phyloP scores from a whole-genome alignment of 2,329 filamentous ascomycete genomes.

The Ophiognomonia clavigignenti-juglandacearum region DNA sequence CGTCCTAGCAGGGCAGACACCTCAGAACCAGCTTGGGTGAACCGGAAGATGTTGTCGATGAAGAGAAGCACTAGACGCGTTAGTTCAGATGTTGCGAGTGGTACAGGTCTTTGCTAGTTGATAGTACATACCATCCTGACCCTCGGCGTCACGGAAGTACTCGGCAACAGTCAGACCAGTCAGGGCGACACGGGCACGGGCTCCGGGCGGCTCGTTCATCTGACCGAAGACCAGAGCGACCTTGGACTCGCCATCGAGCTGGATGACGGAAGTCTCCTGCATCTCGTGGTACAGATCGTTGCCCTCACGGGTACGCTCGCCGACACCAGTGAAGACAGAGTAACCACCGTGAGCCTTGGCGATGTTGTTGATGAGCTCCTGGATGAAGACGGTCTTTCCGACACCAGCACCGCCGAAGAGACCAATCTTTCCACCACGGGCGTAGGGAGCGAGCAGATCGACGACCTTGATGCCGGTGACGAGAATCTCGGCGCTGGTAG shows the following conservation, averaged over 20 bases:
- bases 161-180: slow-evolving; percentile 81
- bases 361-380: slow-evolving; percentile 99
- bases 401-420: slow-evolving; percentile 99
- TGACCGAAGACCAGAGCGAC: slow-evolving; percentile 99
- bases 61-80: slow-evolving; percentile 99
- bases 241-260: slow-evolving; percentile 99
- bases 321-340: slow-evolving; percentile 99
- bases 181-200: slow-evolving; percentile 98
- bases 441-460: slow-evolving; percentile 96
- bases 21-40: slow-evolving; percentile 99
- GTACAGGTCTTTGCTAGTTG: no score
- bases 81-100: no score
- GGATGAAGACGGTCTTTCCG: slow-evolving; percentile 99
- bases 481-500: slow-evolving; percentile 91
- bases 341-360: slow-evolving; percentile 99
- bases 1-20: slow-evolving; percentile 98
- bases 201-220: slow-evolving; percentile 99
- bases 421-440: slow-evolving; percentile 99
- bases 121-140: slow-evolving; percentile 78
- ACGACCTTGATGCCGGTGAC: slow-evolving; percentile 99
- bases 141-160: slow-evolving; percentile 71
- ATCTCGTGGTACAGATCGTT: slow-evolving; percentile 99
- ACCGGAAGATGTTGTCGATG: slow-evolving; percentile 99
- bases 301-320: slow-evolving; percentile 99
- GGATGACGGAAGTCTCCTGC: slow-evolving; percentile 99